Conservation (phyloP, 805 yeast genomes). For the Sugiyamaella marilandica region DNA sequence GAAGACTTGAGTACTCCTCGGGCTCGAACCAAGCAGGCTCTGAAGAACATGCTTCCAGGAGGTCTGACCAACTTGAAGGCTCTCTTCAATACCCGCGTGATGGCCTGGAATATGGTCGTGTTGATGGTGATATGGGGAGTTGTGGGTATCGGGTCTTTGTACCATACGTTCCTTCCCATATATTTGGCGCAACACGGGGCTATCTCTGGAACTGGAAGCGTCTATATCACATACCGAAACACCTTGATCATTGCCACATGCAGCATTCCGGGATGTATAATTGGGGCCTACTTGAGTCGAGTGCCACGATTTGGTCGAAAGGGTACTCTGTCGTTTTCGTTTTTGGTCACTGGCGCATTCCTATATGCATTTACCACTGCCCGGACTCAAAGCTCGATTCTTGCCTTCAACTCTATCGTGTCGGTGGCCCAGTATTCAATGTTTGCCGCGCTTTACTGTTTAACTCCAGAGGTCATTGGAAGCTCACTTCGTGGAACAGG, state of each 20-base stretch:
- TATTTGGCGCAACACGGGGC: conserved; percentile 32
- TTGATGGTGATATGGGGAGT: conserved; percentile 48
- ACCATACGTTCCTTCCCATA: conserved; percentile 49
- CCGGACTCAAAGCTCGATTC: conserved; percentile 1
- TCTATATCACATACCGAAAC: conserved; percentile 9
- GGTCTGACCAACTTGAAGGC: conserved; percentile 36
- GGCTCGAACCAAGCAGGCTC: conserved; percentile 28
- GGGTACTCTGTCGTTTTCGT: conserved; percentile 1
- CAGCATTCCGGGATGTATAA: conserved; percentile 10
- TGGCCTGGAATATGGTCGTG: conserved; percentile 41
- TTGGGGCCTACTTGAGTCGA: neutral
- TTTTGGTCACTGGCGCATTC: conserved; percentile 7
- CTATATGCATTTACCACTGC: conserved; percentile 10
- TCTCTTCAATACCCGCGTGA: conserved; percentile 41
- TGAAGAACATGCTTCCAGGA: conserved; percentile 15
- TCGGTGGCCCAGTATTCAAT: conserved; percentile 2
- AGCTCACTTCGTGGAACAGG: conserved; percentile 33
- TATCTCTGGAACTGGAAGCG: conserved; percentile 1
- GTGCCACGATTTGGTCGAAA: conserved; percentile 2
- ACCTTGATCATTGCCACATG: conserved; percentile 6
- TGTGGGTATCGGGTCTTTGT: conserved; percentile 50
- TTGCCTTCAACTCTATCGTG: conserved; percentile 10
- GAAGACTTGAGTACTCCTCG: conserved; percentile 27
- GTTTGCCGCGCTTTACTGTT: conserved; percentile 40
- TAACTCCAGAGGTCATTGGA: conserved; percentile 41